phyloP scores from a whole-genome alignment of 2,329 filamentous ascomycete genomes.

The Arachnomyces sp. region DNA sequence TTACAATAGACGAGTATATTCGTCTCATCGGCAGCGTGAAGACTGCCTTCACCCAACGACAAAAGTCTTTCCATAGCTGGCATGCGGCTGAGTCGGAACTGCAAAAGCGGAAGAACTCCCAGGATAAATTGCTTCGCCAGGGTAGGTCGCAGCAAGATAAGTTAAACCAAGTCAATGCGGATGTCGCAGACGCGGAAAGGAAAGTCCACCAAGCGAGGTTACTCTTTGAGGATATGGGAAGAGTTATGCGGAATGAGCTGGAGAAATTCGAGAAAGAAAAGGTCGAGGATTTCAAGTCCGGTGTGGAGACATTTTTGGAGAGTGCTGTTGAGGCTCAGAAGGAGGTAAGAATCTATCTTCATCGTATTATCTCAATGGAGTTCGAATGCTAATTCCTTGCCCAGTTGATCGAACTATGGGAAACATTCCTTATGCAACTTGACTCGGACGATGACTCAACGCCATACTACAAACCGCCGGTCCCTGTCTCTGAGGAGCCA shows the following conservation, averaged over 20 bases:
- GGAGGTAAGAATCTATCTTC: conserved; percentile 57
- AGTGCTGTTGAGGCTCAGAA: conserved; percentile 97
- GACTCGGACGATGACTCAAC: conserved; percentile 81
- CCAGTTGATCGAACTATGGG: conserved; percentile 84
- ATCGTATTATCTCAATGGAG: no score
- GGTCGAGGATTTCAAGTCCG: conserved; percentile 97
- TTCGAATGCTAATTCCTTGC: conserved; percentile 26
- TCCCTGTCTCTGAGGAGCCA: no score
- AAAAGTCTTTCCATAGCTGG: conserved; percentile 95
- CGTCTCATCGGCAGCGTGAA: conserved; percentile 92
- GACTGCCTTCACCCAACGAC: conserved; percentile 81
- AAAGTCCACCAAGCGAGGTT: conserved; percentile 84
- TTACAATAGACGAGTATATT: conserved; percentile 97
- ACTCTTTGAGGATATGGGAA: conserved; percentile 94
- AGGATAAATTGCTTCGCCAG: conserved; percentile 92
- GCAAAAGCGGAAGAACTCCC: conserved; percentile 76
- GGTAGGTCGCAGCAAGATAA: conserved; percentile 94
- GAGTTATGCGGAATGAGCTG: conserved; percentile 81
- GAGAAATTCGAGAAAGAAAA: conserved; percentile 95
- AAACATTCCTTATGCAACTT: conserved; percentile 93
- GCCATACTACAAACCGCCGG: conserved; percentile 34
- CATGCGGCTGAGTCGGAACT: conserved; percentile 83
- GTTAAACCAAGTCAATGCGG: conserved; percentile 81
- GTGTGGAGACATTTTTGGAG: conserved; percentile 94
- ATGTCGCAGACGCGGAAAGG: conserved; percentile 90